Conservation (phyloP, 1,284 basidiomycete species). For the Puccinia sorghi region DNA sequence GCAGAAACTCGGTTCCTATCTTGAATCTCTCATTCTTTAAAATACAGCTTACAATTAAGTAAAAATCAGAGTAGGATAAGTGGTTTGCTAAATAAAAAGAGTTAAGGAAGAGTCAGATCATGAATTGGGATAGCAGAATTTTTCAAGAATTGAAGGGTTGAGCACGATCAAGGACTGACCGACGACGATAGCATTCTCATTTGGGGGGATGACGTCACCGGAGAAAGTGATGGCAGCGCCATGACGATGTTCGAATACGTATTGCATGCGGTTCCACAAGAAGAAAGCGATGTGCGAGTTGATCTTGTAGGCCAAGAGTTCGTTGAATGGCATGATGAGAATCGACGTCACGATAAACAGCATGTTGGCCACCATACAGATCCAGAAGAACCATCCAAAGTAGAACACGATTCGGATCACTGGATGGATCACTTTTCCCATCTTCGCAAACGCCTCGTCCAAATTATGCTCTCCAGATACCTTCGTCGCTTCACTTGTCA, state of each 20-base stretch:
- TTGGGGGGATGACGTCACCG: constrained; percentile 37
- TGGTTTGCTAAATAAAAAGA: constrained; percentile 19
- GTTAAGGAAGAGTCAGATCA: background rate
- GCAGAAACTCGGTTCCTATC: background rate
- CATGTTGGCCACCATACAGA: constrained; percentile 32
- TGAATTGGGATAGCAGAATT: background rate
- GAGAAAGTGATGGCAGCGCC: constrained; percentile 40
- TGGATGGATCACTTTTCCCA: constrained; percentile 1
- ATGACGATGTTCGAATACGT: constrained; percentile 38
- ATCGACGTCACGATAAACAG: constrained; percentile 24
- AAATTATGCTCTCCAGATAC: no score
- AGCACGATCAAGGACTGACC: constrained; percentile 29
- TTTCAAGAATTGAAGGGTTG: background rate
- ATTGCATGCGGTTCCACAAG: constrained; percentile 44
- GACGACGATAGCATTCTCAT: constrained; percentile 40
- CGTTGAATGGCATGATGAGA: constrained; percentile 39
- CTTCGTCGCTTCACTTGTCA: no score
- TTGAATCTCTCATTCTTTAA: background rate
- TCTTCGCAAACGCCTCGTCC: background rate
- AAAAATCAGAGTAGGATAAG: constrained; percentile 44
- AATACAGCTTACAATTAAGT: constrained; percentile 30
- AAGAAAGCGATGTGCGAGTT: constrained; percentile 40
- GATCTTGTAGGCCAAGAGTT: constrained; percentile 21
- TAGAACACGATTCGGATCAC: constrained; percentile 22
- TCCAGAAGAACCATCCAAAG: constrained; percentile 18